These are phyloP conservation scores for Diospyros kaki DNA, from an alignment of 148 eudicot species.

Conservation along the genomic window DNA sequence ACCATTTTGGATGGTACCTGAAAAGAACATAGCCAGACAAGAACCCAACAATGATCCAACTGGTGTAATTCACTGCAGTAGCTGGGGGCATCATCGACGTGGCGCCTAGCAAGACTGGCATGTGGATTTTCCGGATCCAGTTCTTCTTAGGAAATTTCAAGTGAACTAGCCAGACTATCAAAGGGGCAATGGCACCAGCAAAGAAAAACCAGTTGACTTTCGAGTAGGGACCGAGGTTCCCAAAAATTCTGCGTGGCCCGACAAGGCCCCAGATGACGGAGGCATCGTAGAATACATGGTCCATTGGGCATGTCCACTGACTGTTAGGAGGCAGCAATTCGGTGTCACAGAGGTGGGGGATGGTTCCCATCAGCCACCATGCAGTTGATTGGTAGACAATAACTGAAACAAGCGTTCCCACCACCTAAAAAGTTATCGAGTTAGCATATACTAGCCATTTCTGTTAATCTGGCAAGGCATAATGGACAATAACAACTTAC, in stretches of 20 bases:
- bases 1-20: conserved; percentile 31
- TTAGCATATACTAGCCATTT: too few species aligned
- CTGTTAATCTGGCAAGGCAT: too few species aligned
- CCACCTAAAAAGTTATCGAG: conserved; percentile 27
- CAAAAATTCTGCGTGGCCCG: conserved; percentile 70
- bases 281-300: conserved; percentile 58
- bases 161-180: conserved; percentile 43
- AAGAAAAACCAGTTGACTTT: conserved; percentile 52
- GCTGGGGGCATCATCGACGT: conserved; percentile 81
- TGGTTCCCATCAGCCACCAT: conserved; percentile 70
- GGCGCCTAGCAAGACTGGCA: conserved; percentile 59
- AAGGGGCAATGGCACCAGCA: conserved; percentile 46
- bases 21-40: conserved; percentile 57
- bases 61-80: conserved; percentile 64
- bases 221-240: conserved; percentile 54
- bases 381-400: conserved; percentile 58
- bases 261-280: conserved; percentile 78
- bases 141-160: conserved; percentile 40
- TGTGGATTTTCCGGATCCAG: conserved; percentile 50
- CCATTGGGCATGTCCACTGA: conserved; percentile 66
- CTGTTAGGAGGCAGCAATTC: conserved; percentile 47
- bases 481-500: conserved; percentile 16
- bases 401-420: conserved; percentile 58
- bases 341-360: conserved; percentile 57
- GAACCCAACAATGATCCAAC: conserved; percentile 65